Evolutionary conservation across 495 filamentous ascomycete species (phyloP).

Genomic region (Parathielavia appendiculata): DNA sequence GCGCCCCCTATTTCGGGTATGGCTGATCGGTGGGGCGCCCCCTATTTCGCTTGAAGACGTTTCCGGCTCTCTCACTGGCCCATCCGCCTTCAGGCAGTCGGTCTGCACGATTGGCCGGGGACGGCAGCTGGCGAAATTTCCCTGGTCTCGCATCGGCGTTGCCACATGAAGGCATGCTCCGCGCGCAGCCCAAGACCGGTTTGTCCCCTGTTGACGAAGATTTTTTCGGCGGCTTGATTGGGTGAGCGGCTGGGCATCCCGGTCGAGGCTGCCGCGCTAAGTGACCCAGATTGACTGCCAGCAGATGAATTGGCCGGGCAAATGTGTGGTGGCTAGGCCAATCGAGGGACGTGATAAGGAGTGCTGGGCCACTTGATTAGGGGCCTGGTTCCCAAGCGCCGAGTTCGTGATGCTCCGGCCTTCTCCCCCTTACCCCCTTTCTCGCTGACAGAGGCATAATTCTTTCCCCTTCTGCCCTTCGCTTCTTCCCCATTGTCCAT

Average conservation of each 20-base stretch:
- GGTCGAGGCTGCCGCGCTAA: slow-evolving; percentile 10
- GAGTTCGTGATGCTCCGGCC: not conserved
- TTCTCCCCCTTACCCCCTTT: slow-evolving; percentile 5
- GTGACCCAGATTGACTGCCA: slow-evolving; percentile 5
- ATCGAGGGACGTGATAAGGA: slow-evolving; percentile 8
- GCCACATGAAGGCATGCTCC: slow-evolving; percentile 11
- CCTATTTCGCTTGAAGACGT: slow-evolving; percentile 9
- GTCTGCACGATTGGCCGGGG: slow-evolving; percentile 9
- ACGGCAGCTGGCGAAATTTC: slow-evolving; percentile 13
- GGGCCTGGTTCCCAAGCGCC: slow-evolving; percentile 1
- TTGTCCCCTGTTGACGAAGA: slow-evolving; percentile 10
- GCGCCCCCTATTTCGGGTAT: slow-evolving; percentile 5
- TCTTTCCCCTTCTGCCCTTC: slow-evolving; percentile 4
- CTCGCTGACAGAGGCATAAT: not conserved
- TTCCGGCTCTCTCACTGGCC: slow-evolving; percentile 9
- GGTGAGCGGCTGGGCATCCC: slow-evolving; percentile 12
- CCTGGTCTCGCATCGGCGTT: slow-evolving; percentile 9
- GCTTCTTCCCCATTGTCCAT: slow-evolving; percentile 9
- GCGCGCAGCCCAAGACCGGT: not conserved
- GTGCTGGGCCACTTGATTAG: slow-evolving; percentile 9
- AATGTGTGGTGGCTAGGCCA: slow-evolving; percentile 3
- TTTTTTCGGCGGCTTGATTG: slow-evolving; percentile 13
- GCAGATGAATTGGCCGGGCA: slow-evolving; percentile 10
- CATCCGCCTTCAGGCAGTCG: not conserved
- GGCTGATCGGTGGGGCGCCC: not conserved